phyloP scores from a whole-genome alignment of 352 stramenopile genomes.

The Achlya hypogyna region DNA sequence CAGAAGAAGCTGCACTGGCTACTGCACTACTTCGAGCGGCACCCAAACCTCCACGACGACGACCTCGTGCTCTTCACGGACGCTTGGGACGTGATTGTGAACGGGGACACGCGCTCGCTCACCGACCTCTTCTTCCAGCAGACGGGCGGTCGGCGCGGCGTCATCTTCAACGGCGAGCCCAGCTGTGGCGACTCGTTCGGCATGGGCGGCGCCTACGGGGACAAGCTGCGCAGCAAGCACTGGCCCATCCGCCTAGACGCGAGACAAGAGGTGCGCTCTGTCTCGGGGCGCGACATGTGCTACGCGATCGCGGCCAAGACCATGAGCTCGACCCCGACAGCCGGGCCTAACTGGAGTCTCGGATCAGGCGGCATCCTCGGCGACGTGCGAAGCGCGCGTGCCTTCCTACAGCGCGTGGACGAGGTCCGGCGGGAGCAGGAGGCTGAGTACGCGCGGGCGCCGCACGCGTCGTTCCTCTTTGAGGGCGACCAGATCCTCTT shows the following conservation, averaged over 20 bases:
- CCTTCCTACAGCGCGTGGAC: conserved; percentile 8
- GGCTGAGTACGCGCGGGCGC: neutral
- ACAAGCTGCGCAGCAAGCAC: conserved; percentile 5
- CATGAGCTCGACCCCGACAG: neutral
- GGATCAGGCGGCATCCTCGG: conserved; percentile 14
- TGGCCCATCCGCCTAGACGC: neutral
- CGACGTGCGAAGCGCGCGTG: conserved; percentile 4
- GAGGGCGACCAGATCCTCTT: conserved; percentile 17
- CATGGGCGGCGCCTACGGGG: neutral
- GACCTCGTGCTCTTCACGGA: conserved; percentile 18
- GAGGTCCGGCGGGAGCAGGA: neutral
- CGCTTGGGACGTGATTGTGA: conserved; percentile 16
- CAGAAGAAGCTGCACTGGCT: conserved; percentile 19
- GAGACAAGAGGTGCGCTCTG: neutral
- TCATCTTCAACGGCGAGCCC: conserved; percentile 18
- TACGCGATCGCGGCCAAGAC: conserved; percentile 5
- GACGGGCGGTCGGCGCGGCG: neutral
- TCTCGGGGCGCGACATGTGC: conserved; percentile 4
- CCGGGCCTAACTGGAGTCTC: conserved; percentile 15
- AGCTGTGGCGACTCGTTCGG: conserved; percentile 18
- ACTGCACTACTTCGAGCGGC: conserved; percentile 6
- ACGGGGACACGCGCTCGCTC: neutral
- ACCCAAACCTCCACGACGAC: conserved; percentile 9
- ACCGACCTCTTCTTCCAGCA: conserved; percentile 6
- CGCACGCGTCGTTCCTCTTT: neutral